phyloP scores from a whole-genome alignment of 768 basidiomycete species.

The Macrolepiota fuliginosa region DNA sequence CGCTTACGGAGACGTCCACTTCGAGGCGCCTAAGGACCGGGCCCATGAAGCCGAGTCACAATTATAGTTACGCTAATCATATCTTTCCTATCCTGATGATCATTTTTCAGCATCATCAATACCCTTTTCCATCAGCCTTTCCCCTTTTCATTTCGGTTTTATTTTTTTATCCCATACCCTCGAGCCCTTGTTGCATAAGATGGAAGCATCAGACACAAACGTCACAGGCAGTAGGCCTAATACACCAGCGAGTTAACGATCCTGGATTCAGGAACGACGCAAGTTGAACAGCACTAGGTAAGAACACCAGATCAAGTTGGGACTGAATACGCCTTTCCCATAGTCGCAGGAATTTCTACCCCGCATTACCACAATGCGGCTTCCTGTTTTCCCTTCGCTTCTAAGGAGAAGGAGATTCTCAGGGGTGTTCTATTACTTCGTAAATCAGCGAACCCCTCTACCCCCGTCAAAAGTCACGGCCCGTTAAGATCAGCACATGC shows the following conservation, averaged over 20 bases:
- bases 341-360: conserved; percentile 2
- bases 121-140: not conserved
- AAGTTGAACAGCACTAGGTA: not conserved
- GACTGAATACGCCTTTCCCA: not conserved
- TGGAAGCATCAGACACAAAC: not conserved
- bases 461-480: not conserved
- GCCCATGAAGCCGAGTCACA: not conserved
- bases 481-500: not conserved
- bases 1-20: not conserved
- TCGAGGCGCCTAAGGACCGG: not conserved
- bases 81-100: not conserved
- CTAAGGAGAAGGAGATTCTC: not conserved
- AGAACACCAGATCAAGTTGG: too few relatives aligned
- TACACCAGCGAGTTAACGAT: not conserved
- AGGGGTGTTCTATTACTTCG: not conserved
- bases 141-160: conserved; percentile 1
- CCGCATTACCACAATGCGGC: not conserved
- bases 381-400: not conserved
- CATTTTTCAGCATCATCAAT: not conserved
- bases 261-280: not conserved
- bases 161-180: not conserved
- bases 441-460: not conserved
- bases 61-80: not conserved
- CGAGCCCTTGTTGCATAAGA: conserved; percentile 1
- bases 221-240: not conserved